Evolutionary conservation across 208 protist species (phyloP), one percentile per base, ranked within the genome.

Genomic region (Leptomonas seymouri): DNA sequence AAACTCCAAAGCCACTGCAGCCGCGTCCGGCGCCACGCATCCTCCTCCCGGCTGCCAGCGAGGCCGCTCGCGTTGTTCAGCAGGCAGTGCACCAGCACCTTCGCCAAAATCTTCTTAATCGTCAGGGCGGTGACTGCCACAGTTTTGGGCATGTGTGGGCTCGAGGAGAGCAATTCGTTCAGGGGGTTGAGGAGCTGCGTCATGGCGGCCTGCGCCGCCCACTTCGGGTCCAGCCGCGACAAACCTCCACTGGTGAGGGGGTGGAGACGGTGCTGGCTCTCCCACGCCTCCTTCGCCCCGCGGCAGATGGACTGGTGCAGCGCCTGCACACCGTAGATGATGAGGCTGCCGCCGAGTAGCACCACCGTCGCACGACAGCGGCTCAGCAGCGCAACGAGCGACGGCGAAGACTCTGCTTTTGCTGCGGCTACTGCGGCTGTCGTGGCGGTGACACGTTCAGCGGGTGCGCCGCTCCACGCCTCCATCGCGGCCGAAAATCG

Each of bases 281-380:
- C 54, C 46, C 49, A 64, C 31, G 41, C 57, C 42, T 76, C 61
- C 14, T 46, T 28, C 15, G 69, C 53, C 3, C 21, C 62, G 6
- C 70, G 62, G 30, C 44, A 31, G 4, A 80, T 27, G 28, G 49
- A 36, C 30, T 71, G 30, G 39, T 74, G 74, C 0, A 67, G 27
- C 8, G 42, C 63, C n/a, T 87, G 76, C 9, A 91, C 53, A 73
- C 78, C 87, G 65, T 89, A 46, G n/a, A 88, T 50, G 21, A 85
- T 28, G 55, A 90, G 63, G 41, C 73, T 86, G 45, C 89, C 89
- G 27, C 86, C 89, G 14, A 94, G 86, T 41, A 90, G 61, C 44
- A 90, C 58, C 18, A 82, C 50, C 20, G 77, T 79, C 44, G 74
- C 59, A 18, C 70, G 77, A 50, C 81, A 76, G 20, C 48, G 61